These are phyloP conservation scores for Talaromyces sp. DNA, from an alignment of 2,329 filamentous ascomycete genomes.

Conservation along the genomic window DNA sequence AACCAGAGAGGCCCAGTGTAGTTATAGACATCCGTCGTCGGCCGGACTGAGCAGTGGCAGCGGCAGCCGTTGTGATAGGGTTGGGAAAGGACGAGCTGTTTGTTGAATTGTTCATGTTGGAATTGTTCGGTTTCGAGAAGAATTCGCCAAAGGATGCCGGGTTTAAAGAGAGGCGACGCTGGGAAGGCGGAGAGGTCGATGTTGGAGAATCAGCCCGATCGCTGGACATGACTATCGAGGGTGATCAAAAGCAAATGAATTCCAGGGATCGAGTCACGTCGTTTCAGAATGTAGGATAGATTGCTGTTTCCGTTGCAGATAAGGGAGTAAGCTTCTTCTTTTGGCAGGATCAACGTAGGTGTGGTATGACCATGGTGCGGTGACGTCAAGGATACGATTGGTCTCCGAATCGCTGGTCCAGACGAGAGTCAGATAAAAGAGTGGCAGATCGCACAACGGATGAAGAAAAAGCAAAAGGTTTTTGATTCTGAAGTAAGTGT, in stretches of 20 bases:
- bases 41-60: constrained; percentile 46
- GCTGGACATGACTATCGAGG: constrained; percentile 40
- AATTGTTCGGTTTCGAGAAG: constrained; percentile 32
- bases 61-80: constrained; percentile 52
- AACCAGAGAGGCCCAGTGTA: constrained; percentile 70
- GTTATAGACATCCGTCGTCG: constrained; percentile 71
- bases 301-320: neutral
- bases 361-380: constrained; percentile 1
- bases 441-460: neutral
- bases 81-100: constrained; percentile 25
- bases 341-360: constrained; percentile 5
- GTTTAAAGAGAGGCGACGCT: constrained; percentile 48
- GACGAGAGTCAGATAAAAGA: neutral
- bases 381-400: constrained; percentile 20
- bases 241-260: neutral
- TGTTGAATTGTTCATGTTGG: constrained; percentile 19
- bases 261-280: neutral
- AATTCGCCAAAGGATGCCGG: constrained; percentile 41
- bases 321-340: neutral
- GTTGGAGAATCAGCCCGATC: constrained; percentile 40
- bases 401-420: neutral
- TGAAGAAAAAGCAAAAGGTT: neutral
- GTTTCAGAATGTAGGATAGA: neutral
- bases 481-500: neutral
- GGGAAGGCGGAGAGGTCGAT: constrained; percentile 34